Evolutionary conservation across 73 alveolate genomes (phyloP).

Genomic region (Tetrahymena thermophila): DNA sequence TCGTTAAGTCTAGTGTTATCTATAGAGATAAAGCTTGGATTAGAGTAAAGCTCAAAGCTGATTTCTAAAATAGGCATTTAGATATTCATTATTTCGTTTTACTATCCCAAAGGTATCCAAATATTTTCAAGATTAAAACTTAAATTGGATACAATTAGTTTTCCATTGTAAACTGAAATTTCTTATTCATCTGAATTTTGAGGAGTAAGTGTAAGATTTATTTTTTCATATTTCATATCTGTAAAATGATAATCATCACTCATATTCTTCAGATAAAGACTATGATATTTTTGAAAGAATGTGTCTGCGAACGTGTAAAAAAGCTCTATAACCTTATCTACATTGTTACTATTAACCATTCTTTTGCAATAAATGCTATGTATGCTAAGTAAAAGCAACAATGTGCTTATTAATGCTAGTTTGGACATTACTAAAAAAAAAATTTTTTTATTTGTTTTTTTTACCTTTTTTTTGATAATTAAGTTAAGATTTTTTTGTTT

Average conservation of each 20-base stretch:
- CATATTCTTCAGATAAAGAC: background rate
- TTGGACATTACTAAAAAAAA: background rate
- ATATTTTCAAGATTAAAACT: background rate
- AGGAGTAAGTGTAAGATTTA: background rate
- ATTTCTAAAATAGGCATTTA: background rate
- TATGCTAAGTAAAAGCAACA: background rate
- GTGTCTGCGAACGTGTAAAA: background rate
- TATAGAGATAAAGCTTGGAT: background rate
- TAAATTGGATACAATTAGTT: background rate
- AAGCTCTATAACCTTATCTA: background rate
- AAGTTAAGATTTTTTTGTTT: background rate
- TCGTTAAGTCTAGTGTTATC: background rate
- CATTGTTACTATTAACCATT: background rate
- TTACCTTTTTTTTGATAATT: background rate
- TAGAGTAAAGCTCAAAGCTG: background rate
- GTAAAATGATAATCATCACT: background rate
- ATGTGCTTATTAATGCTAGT: background rate
- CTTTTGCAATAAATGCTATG: background rate
- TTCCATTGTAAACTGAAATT: background rate
- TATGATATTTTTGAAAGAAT: background rate
- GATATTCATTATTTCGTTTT: background rate
- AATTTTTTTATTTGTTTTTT: background rate
- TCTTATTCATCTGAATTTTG: background rate
- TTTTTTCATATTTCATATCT: background rate
- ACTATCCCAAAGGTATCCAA: background rate